Conservation (phyloP, 2,329 filamentous ascomycete species). For the Nothophaeocryptopus gaeumannii region DNA sequence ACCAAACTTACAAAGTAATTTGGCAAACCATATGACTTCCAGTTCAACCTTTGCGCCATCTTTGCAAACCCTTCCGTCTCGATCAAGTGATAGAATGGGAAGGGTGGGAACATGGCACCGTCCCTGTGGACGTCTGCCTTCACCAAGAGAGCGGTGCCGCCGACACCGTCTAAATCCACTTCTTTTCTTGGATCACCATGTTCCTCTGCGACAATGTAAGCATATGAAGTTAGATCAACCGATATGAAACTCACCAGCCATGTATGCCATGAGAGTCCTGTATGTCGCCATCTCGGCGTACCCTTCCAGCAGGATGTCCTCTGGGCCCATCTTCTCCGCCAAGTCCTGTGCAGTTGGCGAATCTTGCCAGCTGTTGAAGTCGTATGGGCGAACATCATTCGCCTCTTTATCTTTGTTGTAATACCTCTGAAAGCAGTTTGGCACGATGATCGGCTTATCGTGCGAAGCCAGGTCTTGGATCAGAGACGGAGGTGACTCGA, state of each 20-base stretch:
- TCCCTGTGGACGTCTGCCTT: slow-evolving; percentile 97
- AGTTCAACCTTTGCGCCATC: slow-evolving; percentile 88
- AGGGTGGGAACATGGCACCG: slow-evolving; percentile 97
- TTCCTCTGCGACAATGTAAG: slow-evolving; percentile 21
- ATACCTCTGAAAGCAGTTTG: slow-evolving; percentile 92
- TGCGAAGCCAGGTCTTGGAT: slow-evolving; percentile 89
- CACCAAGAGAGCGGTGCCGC: slow-evolving; percentile 86
- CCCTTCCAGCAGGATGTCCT: slow-evolving; percentile 90
- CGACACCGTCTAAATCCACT: slow-evolving; percentile 83
- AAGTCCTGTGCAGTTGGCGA: slow-evolving; percentile 74
- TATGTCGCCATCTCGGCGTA: slow-evolving; percentile 93
- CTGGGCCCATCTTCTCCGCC: slow-evolving; percentile 75
- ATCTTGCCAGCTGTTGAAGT: slow-evolving; percentile 98
- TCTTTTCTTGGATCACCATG: slow-evolving; percentile 32
- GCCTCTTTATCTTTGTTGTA: slow-evolving; percentile 65
- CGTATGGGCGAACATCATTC: slow-evolving; percentile 78
- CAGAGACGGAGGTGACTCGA: slow-evolving; percentile 79
- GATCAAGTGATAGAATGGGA: slow-evolving; percentile 93
- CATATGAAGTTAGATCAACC: not conserved
- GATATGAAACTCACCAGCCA: slow-evolving; percentile 53
- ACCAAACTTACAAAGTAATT: slow-evolving; percentile 80
- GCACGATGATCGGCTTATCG: slow-evolving; percentile 86
- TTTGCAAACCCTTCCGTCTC: slow-evolving; percentile 98
- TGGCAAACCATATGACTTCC: slow-evolving; percentile 81
- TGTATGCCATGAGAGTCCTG: slow-evolving; percentile 83